A percentile compares a stretch with the other conserved stretches of the same genome.
Evolutionary conservation across 2,329 filamentous ascomycete genomes (phyloP).

Genomic region (Fusarium phyllophilum): DNA sequence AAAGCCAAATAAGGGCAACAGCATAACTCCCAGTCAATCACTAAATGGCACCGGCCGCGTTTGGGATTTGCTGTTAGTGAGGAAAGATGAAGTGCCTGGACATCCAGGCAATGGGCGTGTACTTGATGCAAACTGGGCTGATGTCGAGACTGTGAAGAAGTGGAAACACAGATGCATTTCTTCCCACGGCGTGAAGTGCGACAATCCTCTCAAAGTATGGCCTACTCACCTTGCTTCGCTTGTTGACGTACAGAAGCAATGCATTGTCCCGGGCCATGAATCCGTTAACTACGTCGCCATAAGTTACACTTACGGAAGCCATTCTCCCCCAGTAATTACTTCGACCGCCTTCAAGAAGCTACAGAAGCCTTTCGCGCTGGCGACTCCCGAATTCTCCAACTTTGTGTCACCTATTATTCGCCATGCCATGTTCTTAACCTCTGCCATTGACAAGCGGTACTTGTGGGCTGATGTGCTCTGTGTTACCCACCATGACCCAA

Average conservation of each 20-base stretch:
- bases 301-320: not conserved
- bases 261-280: not conserved
- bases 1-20: not conserved
- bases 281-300: not conserved
- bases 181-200: accelerated
- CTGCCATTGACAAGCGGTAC: not conserved
- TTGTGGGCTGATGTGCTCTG: conserved; percentile 9
- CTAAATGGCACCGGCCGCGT: too few relatives aligned
- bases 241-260: not conserved
- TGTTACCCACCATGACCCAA: not conserved
- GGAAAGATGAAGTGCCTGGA: accelerated
- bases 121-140: not conserved
- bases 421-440: not conserved
- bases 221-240: conserved; percentile 2
- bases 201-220: conserved; percentile 14
- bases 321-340: not conserved
- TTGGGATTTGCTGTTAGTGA: not conserved
- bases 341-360: accelerated
- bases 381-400: not conserved
- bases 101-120: not conserved
- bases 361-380: not conserved
- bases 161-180: not conserved
- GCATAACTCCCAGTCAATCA: not conserved
- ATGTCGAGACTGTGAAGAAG: accelerated
- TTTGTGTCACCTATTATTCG: not conserved